phyloP scores from a whole-genome alignment of 2,329 filamentous ascomycete species.

The Esteya vermicola region DNA sequence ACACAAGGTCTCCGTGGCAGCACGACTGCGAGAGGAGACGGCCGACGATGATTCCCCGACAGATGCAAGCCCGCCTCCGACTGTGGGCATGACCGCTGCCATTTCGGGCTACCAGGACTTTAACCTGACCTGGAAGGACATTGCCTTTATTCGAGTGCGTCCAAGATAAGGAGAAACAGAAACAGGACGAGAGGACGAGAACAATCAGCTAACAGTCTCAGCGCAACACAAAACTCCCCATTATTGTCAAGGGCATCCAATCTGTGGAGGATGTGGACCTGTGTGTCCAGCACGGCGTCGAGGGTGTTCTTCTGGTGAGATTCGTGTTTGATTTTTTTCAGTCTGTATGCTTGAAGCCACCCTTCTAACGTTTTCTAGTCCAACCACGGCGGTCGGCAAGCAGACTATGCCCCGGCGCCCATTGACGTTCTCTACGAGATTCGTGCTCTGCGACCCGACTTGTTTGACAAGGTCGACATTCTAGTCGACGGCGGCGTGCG shows the following conservation, averaged over 20 bases:
- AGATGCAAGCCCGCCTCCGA: neutral
- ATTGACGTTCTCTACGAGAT: constrained; percentile 32
- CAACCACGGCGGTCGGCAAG: constrained; percentile 34
- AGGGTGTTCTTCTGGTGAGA: constrained; percentile 37
- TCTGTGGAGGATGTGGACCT: constrained; percentile 36
- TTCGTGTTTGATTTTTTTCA: too few relatives aligned
- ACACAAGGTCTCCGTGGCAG: constrained; percentile 1
- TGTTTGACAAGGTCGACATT: constrained; percentile 34
- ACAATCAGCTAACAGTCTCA: neutral
- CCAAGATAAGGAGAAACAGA: too few relatives aligned
- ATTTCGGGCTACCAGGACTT: constrained; percentile 32
- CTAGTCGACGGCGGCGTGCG: constrained; percentile 40
- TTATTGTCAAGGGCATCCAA: constrained; percentile 48
- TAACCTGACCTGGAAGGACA: constrained; percentile 39
- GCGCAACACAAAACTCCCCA: constrained; percentile 26
- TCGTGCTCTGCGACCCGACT: constrained; percentile 18
- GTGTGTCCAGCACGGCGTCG: constrained; percentile 37
- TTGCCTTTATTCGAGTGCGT: constrained; percentile 40
- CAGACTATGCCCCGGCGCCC: constrained; percentile 26
- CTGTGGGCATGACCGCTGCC: neutral
- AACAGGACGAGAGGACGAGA: too few relatives aligned
- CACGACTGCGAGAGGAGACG: neutral
- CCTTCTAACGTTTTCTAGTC: constrained; percentile 1
- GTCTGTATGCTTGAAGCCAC: too few relatives aligned
- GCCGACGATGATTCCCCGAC: neutral